A percentile compares a stretch with the other conserved stretches of the same genome.
Conservation (phyloP, 2,329 filamentous ascomycete species). For the Diplodia seriata region DNA sequence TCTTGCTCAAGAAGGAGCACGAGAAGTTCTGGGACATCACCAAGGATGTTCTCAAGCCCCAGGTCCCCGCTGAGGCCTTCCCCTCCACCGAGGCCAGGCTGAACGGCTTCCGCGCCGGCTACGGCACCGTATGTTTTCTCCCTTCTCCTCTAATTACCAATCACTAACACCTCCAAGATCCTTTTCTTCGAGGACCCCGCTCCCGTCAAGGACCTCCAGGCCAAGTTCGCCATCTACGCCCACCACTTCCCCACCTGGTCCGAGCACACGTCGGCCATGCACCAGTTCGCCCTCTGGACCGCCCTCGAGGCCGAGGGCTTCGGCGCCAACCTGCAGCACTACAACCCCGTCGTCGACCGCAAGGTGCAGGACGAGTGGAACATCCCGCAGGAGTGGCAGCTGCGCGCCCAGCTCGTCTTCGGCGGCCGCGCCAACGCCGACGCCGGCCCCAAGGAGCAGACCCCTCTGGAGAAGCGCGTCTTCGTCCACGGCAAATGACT, state of each 20-base stretch:
- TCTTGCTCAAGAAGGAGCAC: slow-evolving; percentile 83
- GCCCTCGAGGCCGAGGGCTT: slow-evolving; percentile 83
- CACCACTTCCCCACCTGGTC: slow-evolving; percentile 82
- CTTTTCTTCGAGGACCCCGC: slow-evolving; percentile 86
- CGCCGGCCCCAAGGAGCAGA: slow-evolving; percentile 68
- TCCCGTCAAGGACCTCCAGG: slow-evolving; percentile 69
- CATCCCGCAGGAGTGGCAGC: slow-evolving; percentile 74
- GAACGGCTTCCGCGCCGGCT: slow-evolving; percentile 70
- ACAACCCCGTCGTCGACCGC: slow-evolving; percentile 83
- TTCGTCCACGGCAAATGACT: slow-evolving; percentile 45
- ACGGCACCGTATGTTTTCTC: slow-evolving; percentile 70
- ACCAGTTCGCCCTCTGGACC: slow-evolving; percentile 81
- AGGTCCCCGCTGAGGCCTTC: slow-evolving; percentile 72
- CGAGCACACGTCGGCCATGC: slow-evolving; percentile 79
- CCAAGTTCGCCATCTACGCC: slow-evolving; percentile 74
- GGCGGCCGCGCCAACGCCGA: slow-evolving; percentile 64
- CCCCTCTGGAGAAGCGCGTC: slow-evolving; percentile 69
- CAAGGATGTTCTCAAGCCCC: slow-evolving; percentile 67
- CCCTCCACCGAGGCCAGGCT: slow-evolving; percentile 60
- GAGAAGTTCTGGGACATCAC: slow-evolving; percentile 85
- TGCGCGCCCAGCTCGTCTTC: slow-evolving; percentile 86
- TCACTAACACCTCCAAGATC: slow-evolving; percentile 54
- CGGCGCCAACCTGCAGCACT: slow-evolving; percentile 90
- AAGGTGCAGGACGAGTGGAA: slow-evolving; percentile 74
- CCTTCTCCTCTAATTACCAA: slow-evolving; percentile 10